Evolutionary conservation across 306 rosid species (phyloP).

Genomic region (Acacia melanoxylon): DNA sequence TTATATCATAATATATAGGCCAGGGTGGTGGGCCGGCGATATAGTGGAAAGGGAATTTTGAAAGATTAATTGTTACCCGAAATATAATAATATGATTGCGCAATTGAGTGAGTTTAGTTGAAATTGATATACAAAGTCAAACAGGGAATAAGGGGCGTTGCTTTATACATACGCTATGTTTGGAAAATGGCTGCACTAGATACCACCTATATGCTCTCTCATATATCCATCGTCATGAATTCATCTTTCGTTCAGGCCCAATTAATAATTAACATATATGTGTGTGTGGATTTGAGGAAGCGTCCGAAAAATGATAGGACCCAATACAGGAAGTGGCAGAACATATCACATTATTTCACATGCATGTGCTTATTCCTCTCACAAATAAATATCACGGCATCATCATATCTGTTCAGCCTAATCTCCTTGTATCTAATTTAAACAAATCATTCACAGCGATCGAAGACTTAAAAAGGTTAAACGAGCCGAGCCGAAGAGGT

Average conservation of each 20-base stretch:
- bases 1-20: neutral
- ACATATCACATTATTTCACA: constrained; percentile 39
- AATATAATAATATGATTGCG: neutral
- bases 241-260: neutral
- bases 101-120: neutral
- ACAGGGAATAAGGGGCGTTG: neutral
- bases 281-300: neutral
- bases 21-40: neutral
- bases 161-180: neutral
- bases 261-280: no score
- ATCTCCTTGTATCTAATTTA: no score
- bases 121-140: neutral
- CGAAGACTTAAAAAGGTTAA: no score
- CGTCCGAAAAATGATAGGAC: neutral
- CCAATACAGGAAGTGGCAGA: constrained; percentile 10
- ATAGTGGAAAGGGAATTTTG: neutral
- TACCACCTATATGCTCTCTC: neutral
- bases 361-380: no score
- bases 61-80: neutral
- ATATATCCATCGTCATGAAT: neutral
- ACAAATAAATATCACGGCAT: no score
- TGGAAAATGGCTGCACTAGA: neutral
- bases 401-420: no score
- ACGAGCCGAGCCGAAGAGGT: no score
- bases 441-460: neutral